These are phyloP conservation scores for Pseudogymnoascus sp. DNA, from an alignment of 2,329 filamentous ascomycete genomes.

Conservation along the genomic window DNA sequence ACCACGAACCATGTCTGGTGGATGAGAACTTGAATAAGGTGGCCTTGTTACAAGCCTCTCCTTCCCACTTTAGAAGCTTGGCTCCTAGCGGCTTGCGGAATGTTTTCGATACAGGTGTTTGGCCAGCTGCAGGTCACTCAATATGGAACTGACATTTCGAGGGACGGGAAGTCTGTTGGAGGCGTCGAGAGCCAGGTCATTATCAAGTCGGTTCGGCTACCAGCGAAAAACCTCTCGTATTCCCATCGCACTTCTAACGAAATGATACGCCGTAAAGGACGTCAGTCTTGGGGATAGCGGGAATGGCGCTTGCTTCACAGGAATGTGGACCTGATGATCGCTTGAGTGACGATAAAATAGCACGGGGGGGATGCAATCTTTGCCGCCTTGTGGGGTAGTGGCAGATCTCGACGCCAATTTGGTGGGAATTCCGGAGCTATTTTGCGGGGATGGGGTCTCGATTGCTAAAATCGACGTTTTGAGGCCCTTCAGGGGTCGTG, in stretches of 20 bases:
- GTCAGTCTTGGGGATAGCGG: neutral
- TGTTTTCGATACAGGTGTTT: neutral
- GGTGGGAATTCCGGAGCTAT: neutral
- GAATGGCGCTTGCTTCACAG: neutral
- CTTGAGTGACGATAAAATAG: neutral
- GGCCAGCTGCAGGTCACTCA: neutral
- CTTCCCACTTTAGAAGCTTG: neutral
- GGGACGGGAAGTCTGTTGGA: neutral
- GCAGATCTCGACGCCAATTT: neutral
- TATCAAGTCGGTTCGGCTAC: neutral
- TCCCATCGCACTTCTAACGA: neutral
- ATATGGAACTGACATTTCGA: neutral
- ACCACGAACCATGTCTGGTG: neutral
- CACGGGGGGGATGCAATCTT: neutral
- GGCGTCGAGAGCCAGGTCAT: neutral
- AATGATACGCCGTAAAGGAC: neutral
- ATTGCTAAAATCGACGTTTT: neutral
- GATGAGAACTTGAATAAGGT: neutral
- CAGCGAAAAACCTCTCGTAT: neutral
- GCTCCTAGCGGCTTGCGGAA: neutral
- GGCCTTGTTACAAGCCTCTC: neutral
- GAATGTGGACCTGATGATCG: slow-evolving; percentile 5
- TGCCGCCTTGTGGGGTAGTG: slow-evolving; percentile 2
- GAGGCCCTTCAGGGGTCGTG: neutral
- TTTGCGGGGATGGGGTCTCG: neutral